These are phyloP conservation scores for Penicillium verhagenii DNA, from an alignment of 495 filamentous ascomycete genomes.

Conservation along the genomic window DNA sequence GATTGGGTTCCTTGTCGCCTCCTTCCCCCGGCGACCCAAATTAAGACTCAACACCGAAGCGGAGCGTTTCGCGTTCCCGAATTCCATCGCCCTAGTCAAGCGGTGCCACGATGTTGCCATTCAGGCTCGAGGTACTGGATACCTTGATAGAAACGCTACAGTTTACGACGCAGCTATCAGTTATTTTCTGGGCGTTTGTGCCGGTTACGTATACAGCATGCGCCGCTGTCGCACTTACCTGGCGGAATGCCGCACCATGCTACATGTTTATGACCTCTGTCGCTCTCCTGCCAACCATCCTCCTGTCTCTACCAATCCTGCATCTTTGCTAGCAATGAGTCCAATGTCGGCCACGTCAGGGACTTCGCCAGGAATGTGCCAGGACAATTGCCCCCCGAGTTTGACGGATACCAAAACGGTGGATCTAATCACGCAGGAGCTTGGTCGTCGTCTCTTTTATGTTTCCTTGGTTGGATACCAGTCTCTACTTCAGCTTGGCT, in stretches of 20 bases:
- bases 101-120: slow-evolving; percentile 71
- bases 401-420: slow-evolving; percentile 29
- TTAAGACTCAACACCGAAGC: slow-evolving; percentile 64
- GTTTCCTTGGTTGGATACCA: slow-evolving; percentile 65
- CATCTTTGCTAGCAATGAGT: slow-evolving; percentile 11
- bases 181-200: slow-evolving; percentile 74
- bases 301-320: slow-evolving; percentile 19
- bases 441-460: slow-evolving; percentile 79
- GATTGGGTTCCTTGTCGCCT: slow-evolving; percentile 73
- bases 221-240: slow-evolving; percentile 67
- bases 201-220: slow-evolving; percentile 66
- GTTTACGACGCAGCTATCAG: slow-evolving; percentile 84
- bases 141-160: slow-evolving; percentile 63
- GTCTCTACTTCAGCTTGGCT: slow-evolving; percentile 66
- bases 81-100: slow-evolving; percentile 68
- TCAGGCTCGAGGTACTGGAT: slow-evolving; percentile 66
- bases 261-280: slow-evolving; percentile 64
- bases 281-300: slow-evolving; percentile 36
- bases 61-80: slow-evolving; percentile 50
- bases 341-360: slow-evolving; percentile 30
- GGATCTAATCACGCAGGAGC: slow-evolving; percentile 73
- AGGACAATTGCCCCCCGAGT: slow-evolving; percentile 14
- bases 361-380: slow-evolving; percentile 20
- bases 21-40: slow-evolving; percentile 76
- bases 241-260: slow-evolving; percentile 69